These are phyloP conservation scores for Rhizopogon roseolus DNA, from an alignment of 768 basidiomycete species.

Conservation along the genomic window DNA sequence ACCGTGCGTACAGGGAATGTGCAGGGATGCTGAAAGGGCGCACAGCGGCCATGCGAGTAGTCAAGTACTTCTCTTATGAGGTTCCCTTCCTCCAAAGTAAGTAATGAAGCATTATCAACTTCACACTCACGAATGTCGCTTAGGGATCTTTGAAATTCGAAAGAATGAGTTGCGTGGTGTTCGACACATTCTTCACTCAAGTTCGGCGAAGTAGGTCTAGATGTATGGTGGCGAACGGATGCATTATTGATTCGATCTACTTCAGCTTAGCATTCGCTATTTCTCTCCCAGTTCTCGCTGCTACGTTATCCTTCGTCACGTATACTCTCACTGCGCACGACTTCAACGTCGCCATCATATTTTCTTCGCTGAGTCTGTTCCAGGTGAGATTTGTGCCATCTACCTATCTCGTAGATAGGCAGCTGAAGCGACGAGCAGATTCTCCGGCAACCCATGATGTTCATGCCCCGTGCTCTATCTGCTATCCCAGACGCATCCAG, in stretches of 20 bases:
- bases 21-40: not conserved
- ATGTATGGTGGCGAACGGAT: not conserved
- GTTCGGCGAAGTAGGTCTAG: slow-evolving; percentile 52
- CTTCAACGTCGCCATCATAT: slow-evolving; percentile 65
- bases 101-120: too few species aligned
- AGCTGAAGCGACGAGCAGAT: slow-evolving; percentile 30
- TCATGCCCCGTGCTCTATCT: slow-evolving; percentile 57
- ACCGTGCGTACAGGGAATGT: not conserved
- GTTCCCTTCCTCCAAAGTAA: too few species aligned
- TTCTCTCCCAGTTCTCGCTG: slow-evolving; percentile 59
- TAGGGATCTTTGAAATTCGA: slow-evolving; percentile 48
- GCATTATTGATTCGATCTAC: not conserved
- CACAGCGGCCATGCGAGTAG: slow-evolving; percentile 60
- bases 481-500: slow-evolving; percentile 61
- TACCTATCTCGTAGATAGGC: not conserved
- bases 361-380: slow-evolving; percentile 60
- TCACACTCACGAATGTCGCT: too few species aligned
- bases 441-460: slow-evolving; percentile 67
- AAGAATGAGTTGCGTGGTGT: slow-evolving; percentile 52
- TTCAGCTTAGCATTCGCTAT: slow-evolving; percentile 47
- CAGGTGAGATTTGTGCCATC: slow-evolving; percentile 27
- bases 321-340: slow-evolving; percentile 50
- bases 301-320: slow-evolving; percentile 62
- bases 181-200: slow-evolving; percentile 51
- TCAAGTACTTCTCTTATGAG: too few species aligned